Conservation (phyloP, 2,329 filamentous ascomycete species). For the Helminthosporium solani region DNA sequence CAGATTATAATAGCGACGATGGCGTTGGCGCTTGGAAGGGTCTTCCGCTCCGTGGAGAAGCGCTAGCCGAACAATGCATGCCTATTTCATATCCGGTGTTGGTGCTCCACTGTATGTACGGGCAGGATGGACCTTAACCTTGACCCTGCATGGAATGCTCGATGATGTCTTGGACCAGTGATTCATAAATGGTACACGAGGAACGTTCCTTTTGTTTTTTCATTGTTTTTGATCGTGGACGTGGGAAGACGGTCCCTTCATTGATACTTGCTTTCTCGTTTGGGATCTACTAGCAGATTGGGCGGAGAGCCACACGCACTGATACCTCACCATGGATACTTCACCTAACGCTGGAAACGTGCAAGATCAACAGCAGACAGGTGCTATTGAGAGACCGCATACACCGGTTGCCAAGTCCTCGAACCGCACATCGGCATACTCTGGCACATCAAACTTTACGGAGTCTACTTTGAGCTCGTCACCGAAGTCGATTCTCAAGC, state of each 20-base stretch:
- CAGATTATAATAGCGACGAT: constrained; percentile 7
- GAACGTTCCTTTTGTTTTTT: constrained; percentile 9
- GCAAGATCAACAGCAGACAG: neutral
- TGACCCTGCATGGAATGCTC: neutral
- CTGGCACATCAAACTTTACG: constrained; percentile 3
- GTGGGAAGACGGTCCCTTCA: constrained; percentile 4
- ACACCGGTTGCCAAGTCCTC: neutral
- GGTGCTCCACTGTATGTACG: neutral
- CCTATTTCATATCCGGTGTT: neutral
- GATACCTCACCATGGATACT: neutral
- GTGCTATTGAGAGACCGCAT: neutral
- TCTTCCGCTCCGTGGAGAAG: constrained; percentile 3
- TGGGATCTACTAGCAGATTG: constrained; percentile 6
- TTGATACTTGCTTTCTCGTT: constrained; percentile 3
- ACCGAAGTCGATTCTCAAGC: neutral
- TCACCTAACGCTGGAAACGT: too few species aligned
- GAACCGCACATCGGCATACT: neutral
- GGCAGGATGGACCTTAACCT: constrained; percentile 1
- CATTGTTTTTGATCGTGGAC: neutral
- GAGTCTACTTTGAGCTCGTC: constrained; percentile 1
- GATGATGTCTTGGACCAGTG: neutral
- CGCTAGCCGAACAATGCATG: neutral
- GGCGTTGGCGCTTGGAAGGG: neutral
- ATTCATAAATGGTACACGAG: constrained; percentile 11
- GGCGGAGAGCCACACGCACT: constrained; percentile 5